These are phyloP conservation scores for Clarireedia sp. DNA, from an alignment of 2,329 filamentous ascomycete species.

Conservation along the genomic window DNA sequence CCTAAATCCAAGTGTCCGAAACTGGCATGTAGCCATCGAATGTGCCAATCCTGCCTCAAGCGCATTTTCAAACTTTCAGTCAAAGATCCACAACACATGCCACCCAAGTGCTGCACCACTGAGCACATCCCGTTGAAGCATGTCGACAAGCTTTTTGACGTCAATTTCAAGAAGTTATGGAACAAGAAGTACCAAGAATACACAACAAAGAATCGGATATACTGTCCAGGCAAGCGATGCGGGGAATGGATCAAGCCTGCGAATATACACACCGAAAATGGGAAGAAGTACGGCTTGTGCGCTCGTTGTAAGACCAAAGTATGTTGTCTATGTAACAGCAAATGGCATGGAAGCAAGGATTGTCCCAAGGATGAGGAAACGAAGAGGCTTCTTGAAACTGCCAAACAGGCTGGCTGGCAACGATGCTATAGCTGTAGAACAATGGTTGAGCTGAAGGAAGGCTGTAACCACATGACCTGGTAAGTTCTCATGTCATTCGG, in stretches of 20 bases:
- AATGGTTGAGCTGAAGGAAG: constrained; percentile 72
- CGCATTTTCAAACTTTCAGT: constrained; percentile 68
- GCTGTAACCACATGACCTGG: constrained; percentile 86
- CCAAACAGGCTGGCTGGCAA: constrained; percentile 64
- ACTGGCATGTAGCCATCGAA: constrained; percentile 70
- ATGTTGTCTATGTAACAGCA: constrained; percentile 65
- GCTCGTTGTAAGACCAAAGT: constrained; percentile 64
- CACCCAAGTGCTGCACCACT: constrained; percentile 69
- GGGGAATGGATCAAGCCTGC: constrained; percentile 73
- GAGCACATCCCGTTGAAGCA: constrained; percentile 68
- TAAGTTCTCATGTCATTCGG: constrained; percentile 35
- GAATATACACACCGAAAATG: constrained; percentile 53
- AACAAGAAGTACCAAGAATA: constrained; percentile 74
- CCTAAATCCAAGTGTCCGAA: constrained; percentile 57
- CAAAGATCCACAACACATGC: constrained; percentile 73
- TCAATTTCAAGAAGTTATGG: constrained; percentile 69
- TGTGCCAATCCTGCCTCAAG: constrained; percentile 72
- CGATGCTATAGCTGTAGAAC: constrained; percentile 66
- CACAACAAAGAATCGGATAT: constrained; percentile 65
- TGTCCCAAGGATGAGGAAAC: constrained; percentile 68
- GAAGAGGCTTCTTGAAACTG: constrained; percentile 53
- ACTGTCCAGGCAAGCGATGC: constrained; percentile 66
- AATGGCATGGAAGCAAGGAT: constrained; percentile 60
- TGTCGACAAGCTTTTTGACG: constrained; percentile 67
- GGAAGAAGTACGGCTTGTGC: constrained; percentile 62